Base-by-base conservation (phyloP, 495 filamentous ascomycete species). In the Bathelium albidoporum region DNA sequence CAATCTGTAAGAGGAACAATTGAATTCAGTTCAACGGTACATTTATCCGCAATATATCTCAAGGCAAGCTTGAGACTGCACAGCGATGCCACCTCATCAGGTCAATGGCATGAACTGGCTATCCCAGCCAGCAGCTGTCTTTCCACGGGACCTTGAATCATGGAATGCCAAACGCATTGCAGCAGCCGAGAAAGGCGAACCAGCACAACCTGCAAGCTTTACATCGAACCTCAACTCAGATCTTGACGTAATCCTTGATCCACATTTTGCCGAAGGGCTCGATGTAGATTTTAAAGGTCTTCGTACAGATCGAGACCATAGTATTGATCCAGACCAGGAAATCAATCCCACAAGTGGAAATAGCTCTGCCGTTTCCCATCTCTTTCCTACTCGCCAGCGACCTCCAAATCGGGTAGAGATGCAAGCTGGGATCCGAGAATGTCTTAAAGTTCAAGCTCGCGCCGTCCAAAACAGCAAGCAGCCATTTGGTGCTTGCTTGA, bases 401-500 rank as follows among this genome's bases (percentile, higher is more conserved):
- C 74, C 64, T 72, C 75, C 64, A 71, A 73, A 4, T 71, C 71
- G 49, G 61, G 68, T 67, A 3, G 75, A 81, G 64, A 74, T 81
- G 31, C 60, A 71, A 26, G 62, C 63, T 2, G 75, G 69, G 12
- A 73, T 79, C 44, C 62, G 74, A 4, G 70, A 70, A 53, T 77
- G 73, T 61, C 73, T 81, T 18, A 63, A 34, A 2, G 73, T 80
- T 32, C 79, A 83, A 69, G 61, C 61, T 12, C 73, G 68, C 49
- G 75, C 66, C 63, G 76, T 78, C 52, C 74, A 72, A 18, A 74
- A 71, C 71, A 68, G 69, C 34, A 82, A 81, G 65, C 70, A 78
- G 29, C 80, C 81, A 2, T 83, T 82, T 65, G 76, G 76, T 1
- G 79, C 78, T 9, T 73, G 77, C 32, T 72, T 83, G 14, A 66